Base-by-base conservation (phyloP, 2,329 filamentous ascomycete genomes). In the Xylaria sp. region DNA sequence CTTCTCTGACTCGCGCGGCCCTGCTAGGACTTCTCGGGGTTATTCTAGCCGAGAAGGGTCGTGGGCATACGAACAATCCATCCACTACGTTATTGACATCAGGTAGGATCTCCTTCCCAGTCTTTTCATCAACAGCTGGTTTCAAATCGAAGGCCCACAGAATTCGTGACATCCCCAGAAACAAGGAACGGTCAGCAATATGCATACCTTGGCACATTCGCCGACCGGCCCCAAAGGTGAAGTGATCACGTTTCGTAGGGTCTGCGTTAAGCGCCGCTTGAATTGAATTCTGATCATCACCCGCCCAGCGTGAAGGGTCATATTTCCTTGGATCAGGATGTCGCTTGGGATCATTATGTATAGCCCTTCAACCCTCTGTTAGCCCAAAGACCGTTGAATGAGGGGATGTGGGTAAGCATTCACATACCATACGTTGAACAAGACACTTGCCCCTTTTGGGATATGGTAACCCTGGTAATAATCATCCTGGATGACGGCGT, bases 171-270 rank as follows among this genome's bases (percentile, higher is more conserved):
- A 82, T 78, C 21, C 78, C 74, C 34, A 80, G 72, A 32, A 75
- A 70, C 2, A 82, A 68, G 45, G 76, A 78, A 11, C 72, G 57
- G 42, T 79, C 78, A 3, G 72, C 74, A 17, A 79, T 72, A 45
- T 77, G 75, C 65, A 72, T 76, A 0, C 68, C 88, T 1, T 84
- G 86, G 73, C 88, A 90, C 27, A 87, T 81, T 2, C 76, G 72
- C 4, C 76, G 68, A 3, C 76, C 75, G 1, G 72, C 72, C 0
- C 76, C 76, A 42, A 77, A 78, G 8, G 65, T 27, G 50, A 73
- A 78, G 50, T 78, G 75, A 34, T 78, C 76, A 0, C 77, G 75
- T 45, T 74, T 69, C 3, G 61, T 67, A 5, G 54, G 42, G 27
- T 76, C 76, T 0, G 79, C 63, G 14, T 81, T 69, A 53, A 71